Base-by-base conservation (phyloP, 2,329 filamentous ascomycete genomes). In the Lojkania enalia region DNA sequence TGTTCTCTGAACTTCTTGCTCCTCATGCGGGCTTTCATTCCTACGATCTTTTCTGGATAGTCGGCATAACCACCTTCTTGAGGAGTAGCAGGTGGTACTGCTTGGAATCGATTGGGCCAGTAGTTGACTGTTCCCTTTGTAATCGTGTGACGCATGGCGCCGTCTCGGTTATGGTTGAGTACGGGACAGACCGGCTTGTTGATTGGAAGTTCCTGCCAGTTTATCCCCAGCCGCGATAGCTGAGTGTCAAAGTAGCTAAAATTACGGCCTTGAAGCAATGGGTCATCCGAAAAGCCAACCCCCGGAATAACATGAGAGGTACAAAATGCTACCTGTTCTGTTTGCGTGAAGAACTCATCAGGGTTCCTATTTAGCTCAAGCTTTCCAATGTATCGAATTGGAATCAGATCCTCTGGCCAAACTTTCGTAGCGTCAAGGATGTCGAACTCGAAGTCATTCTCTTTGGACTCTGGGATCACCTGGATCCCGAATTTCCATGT, bases 401-500 rank as follows among this genome's bases (percentile, higher is more conserved):
- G 88, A 0, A 90, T 74, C 0, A 84, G 70, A 11, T 92, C 86
- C 62, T 94, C 87, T 0, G 88, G 89, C 88, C 88, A 94, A 19
- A 92, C 70, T 72, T 95, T 94, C 27, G 89, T 95, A 1, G 88
- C 85, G 55, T 95, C 89, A 1, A 95, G 79, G 20, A 92, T 85
- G 58, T 94, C 89, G 49, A 94, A 92, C 5, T 92, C 88, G 49
- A 92, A 95, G 13, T 88, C 81, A 50, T 92, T 77, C 63, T 88
- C 81, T 37, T 84, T 78, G 6, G 77, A 77, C 52, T 92, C 88
- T 0, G 85, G 80, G 16, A 94, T 80, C 3, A 84, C 77, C 61
- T 95, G 89, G n/a, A 95, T 84, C 32, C 86, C 87, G 47, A 94
- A 88, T 60, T 86, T 86, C 87, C 87, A 94, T 60, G 83, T 86